Percentiles rank a stretch among this genome's conserved stretches.
Evolutionary conservation across 768 basidiomycete species (phyloP).

Genomic region (Hortiboletus campestris): DNA sequence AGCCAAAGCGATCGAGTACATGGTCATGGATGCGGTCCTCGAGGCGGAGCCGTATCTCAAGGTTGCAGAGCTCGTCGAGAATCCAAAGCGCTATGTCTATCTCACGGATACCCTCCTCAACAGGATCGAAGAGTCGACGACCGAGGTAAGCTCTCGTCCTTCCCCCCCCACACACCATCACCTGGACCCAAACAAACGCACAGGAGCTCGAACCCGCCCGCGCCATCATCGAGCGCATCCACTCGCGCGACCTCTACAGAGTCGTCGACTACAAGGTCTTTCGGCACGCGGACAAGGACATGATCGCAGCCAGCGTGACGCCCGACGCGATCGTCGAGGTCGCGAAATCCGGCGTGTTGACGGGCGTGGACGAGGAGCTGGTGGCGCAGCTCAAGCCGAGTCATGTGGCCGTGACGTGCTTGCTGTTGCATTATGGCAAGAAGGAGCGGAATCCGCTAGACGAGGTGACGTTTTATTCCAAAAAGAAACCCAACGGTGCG

Average conservation of each 20-base stretch:
- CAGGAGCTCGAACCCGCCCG: conserved; percentile 62
- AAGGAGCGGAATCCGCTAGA: conserved; percentile 66
- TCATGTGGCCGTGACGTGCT: conserved; percentile 63
- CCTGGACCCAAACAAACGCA: background rate
- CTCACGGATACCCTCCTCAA: conserved; percentile 69
- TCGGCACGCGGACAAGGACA: conserved; percentile 29
- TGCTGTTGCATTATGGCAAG: conserved; percentile 78
- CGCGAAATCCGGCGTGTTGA: conserved; percentile 31
- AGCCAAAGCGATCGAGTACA: conserved; percentile 80
- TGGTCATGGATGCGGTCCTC: conserved; percentile 80
- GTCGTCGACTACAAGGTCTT: conserved; percentile 65
- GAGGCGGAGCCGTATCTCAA: conserved; percentile 63
- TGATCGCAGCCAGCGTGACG: conserved; percentile 34
- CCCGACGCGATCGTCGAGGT: conserved; percentile 43
- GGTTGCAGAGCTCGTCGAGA: conserved; percentile 52
- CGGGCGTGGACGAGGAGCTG: conserved; percentile 26
- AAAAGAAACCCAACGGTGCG: conserved; percentile 57
- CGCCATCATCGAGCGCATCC: conserved; percentile 60
- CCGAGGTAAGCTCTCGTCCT: conserved; percentile 13
- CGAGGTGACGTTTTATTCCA: conserved; percentile 71
- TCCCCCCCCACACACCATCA: too few relatives aligned
- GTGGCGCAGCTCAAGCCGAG: conserved; percentile 38
- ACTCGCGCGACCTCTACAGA: conserved; percentile 63
- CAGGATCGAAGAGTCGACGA: conserved; percentile 53
- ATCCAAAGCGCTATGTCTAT: conserved; percentile 59